Conservation (phyloP, 2,329 filamentous ascomycete species). For the Diaporthe sp. region DNA sequence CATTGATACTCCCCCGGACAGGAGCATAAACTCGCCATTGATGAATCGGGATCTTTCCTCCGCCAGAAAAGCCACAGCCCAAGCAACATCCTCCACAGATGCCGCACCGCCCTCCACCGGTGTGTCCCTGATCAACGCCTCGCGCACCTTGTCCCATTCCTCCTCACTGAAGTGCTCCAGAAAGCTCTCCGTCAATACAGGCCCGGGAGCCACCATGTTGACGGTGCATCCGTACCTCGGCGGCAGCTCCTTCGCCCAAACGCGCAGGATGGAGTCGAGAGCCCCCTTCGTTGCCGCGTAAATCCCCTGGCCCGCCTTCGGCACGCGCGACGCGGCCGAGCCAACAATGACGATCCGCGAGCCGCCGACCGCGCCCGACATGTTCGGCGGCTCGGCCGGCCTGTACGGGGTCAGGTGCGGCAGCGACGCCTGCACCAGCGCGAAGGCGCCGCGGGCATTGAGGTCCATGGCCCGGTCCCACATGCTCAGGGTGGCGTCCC, state of each 20-base stretch:
- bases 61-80: not conserved
- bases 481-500: not conserved
- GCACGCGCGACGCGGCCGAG: conserved; percentile 11
- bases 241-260: conserved; percentile 36
- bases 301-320: not conserved
- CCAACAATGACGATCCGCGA: conserved; percentile 26
- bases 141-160: not conserved
- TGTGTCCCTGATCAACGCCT: not conserved
- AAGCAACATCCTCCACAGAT: not conserved
- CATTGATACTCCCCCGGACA: not conserved
- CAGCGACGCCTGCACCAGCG: conserved; percentile 8
- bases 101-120: conserved; percentile 8
- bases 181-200: conserved; percentile 38
- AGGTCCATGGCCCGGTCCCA: conserved; percentile 29
- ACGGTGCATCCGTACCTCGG: conserved; percentile 40
- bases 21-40: conserved; percentile 6
- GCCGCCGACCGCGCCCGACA: conserved; percentile 12
- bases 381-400: conserved; percentile 13
- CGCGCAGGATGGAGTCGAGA: conserved; percentile 24
- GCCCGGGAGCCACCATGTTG: conserved; percentile 49
- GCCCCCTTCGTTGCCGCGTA: conserved; percentile 33
- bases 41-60: not conserved
- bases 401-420: conserved; percentile 1
- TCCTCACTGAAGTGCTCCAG: not conserved
- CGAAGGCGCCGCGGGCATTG: conserved; percentile 21